phyloP scores from a whole-genome alignment of 768 basidiomycete genomes.

The Phlebiopsis gigantea region DNA sequence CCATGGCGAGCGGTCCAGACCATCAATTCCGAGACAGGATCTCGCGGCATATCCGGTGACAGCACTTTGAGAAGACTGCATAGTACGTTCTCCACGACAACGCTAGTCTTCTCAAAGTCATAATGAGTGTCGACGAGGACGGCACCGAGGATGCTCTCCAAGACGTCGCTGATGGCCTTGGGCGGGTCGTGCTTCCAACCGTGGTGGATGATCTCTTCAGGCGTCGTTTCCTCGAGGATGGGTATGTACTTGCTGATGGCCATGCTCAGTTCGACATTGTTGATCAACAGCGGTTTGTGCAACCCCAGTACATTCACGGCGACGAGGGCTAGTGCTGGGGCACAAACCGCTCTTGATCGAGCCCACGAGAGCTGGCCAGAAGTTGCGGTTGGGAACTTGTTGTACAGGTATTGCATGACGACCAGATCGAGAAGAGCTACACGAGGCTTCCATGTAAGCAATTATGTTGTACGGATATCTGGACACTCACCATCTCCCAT shows the following conservation, averaged over 20 bases:
- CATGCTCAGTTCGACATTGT: slow-evolving; percentile 59
- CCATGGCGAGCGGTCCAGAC: slow-evolving; percentile 58
- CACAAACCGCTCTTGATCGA: slow-evolving; percentile 67
- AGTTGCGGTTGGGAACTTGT: slow-evolving; percentile 62
- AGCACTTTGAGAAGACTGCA: slow-evolving; percentile 58
- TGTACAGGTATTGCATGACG: slow-evolving; percentile 65
- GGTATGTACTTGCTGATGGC: slow-evolving; percentile 61
- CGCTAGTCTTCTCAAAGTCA: slow-evolving; percentile 61
- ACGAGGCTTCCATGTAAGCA: slow-evolving; percentile 7
- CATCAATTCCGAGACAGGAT: slow-evolving; percentile 71
- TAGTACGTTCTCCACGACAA: slow-evolving; percentile 60
- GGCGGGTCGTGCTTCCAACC: slow-evolving; percentile 86
- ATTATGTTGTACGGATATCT: not conserved
- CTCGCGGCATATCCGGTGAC: slow-evolving; percentile 52
- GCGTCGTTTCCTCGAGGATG: slow-evolving; percentile 48
- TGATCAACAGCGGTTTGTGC: slow-evolving; percentile 67
- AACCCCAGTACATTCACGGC: slow-evolving; percentile 60
- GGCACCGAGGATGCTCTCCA: slow-evolving; percentile 83
- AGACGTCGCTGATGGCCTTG: slow-evolving; percentile 77
- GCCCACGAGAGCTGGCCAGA: slow-evolving; percentile 75
- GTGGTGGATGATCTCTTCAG: slow-evolving; percentile 55
- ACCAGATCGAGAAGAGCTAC: slow-evolving; percentile 73
- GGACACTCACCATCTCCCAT: slow-evolving; percentile 79
- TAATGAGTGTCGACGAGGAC: slow-evolving; percentile 77
- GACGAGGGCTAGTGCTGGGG: slow-evolving; percentile 64